Evolutionary conservation across 352 stramenopile genomes (phyloP), one percentile per base, ranked within the genome.

Genomic region (Pythium oligandrum): DNA sequence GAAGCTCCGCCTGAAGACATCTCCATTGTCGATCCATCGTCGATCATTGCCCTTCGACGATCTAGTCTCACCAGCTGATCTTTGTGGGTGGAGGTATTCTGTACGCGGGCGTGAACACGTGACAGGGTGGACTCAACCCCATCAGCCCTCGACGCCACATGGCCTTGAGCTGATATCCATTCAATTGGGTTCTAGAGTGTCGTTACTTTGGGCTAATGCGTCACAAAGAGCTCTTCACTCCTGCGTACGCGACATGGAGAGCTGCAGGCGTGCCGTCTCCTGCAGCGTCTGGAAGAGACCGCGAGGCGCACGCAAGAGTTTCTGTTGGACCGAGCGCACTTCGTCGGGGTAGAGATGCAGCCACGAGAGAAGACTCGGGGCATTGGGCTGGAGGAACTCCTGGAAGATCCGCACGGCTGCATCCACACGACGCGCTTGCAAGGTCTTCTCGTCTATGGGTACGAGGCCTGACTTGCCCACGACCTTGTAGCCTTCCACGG

Each of bases 221-320:
- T 26, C 17, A 26, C 17, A 26, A 26, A 26, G 17, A 26, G 17
- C 17, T 26, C 17, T 26, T 26, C 17, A 26, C 17, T 26, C 17
- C 17, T 26, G 17, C 17, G 17, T 26, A 26, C 78, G 40, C 32
- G 69, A 33, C 2, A 66, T 70, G 0, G 73, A 71, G 39, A 89
- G 78, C 17, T 79, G 71, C 34, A 78, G 61, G 38, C 85, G 71
- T 12, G 74, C 66, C 0, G 63, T 75, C 4, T 75, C 68, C 43
- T 89, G 78, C 30, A 89, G 64, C 9, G 63, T 40, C 36, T 86
- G 66, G 48, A 89, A 87, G 31, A 89, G 59, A 43, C 45, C 49
- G 33, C 54, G 53, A 2, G 74, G 68, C 10, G 68, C 74, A 1
- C 36, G 33, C 8, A 51, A 32, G 11, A 89, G 54, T 1, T 64